Base-by-base conservation (phyloP, 768 basidiomycete genomes). In the Lactifluus subvellereus region DNA sequence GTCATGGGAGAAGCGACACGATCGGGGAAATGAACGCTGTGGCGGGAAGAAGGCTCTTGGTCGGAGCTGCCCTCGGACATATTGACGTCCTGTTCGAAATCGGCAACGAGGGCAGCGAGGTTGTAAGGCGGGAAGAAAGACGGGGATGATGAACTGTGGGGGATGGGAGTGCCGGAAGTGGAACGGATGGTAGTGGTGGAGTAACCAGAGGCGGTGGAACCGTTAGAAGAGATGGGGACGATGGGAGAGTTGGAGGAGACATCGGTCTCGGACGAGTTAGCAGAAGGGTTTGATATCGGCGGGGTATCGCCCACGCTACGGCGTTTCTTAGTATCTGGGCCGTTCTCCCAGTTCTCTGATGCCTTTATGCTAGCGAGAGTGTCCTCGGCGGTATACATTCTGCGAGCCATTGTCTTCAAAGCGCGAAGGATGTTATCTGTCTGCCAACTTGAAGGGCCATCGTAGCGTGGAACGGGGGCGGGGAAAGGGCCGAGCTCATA, bases 351-450 rank as follows among this genome's bases (percentile, higher is more conserved):
- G 14, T 45, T 62, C 13, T 66, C 60, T 14, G 65, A 67, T 2
- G 67, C 60, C 56, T 67, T 67, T 47, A 68, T 60, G 43, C 60
- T 58, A 6, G 65, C 67, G 14, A 67, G 60, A 5, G 65, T 66
- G 27, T 67, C 67, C 18, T 68, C 67, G 2, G 67, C 67, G n/a
- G 67, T 66, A 47, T 66, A 67, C 64, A 66, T 66, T 22, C 67
- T 61, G 32, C 64, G 67, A 6, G 64, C 61, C 60, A 66, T 66
- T 0, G 64, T 61, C 49, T 59, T 59, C 49, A 67, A 52, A 43
- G 67, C 57, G 20, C 61, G 58, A 33, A 67, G 66, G 22, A 67
- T 67, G 35, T 55, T 50, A 11, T 67, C 56, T 1, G 59, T 61
- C 47, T 67, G 67, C 67, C 67, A 68, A 32, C 58, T 62, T 16